These are phyloP conservation scores for Monilinia aucupariae DNA, from an alignment of 2,329 filamentous ascomycete genomes.

Conservation along the genomic window DNA sequence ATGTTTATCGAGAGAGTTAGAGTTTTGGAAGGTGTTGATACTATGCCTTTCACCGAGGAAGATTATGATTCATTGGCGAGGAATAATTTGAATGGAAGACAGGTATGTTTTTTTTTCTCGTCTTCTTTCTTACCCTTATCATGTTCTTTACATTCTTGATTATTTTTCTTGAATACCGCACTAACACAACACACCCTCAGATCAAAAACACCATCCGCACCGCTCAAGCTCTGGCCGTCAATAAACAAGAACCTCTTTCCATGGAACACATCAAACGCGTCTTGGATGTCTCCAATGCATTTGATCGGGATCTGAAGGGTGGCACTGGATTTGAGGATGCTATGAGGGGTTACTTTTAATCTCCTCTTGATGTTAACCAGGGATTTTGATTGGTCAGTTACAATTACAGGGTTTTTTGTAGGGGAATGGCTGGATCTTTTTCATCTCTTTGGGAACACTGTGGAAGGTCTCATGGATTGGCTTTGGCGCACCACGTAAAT, in stretches of 20 bases:
- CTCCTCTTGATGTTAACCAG: too few relatives aligned
- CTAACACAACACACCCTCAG: slow-evolving; percentile 26
- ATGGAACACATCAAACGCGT: slow-evolving; percentile 79
- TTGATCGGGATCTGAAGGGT: slow-evolving; percentile 77
- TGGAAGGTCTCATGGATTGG: too few relatives aligned
- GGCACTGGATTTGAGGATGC: slow-evolving; percentile 75
- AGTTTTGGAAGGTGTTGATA: slow-evolving; percentile 55
- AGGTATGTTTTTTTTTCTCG: slow-evolving; percentile 41
- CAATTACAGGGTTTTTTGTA: not conserved
- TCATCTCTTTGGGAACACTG: not conserved
- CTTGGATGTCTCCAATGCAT: slow-evolving; percentile 76
- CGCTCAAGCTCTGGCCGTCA: slow-evolving; percentile 74
- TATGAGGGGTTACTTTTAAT: slow-evolving; percentile 68
- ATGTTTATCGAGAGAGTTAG: slow-evolving; percentile 74
- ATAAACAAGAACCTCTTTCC: slow-evolving; percentile 62
- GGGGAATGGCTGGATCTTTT: not conserved
- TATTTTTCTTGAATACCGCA: not conserved
- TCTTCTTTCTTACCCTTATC: not conserved
- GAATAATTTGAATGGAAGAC: slow-evolving; percentile 63
- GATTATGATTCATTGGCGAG: slow-evolving; percentile 63
- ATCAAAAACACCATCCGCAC: slow-evolving; percentile 87
- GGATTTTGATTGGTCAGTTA: not conserved
- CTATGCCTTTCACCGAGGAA: slow-evolving; percentile 57
- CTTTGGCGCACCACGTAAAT: not conserved
- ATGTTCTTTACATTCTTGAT: not conserved